phyloP scores from a whole-genome alignment of 345 rosid genomes.

The Sonneratia caseolaris region DNA sequence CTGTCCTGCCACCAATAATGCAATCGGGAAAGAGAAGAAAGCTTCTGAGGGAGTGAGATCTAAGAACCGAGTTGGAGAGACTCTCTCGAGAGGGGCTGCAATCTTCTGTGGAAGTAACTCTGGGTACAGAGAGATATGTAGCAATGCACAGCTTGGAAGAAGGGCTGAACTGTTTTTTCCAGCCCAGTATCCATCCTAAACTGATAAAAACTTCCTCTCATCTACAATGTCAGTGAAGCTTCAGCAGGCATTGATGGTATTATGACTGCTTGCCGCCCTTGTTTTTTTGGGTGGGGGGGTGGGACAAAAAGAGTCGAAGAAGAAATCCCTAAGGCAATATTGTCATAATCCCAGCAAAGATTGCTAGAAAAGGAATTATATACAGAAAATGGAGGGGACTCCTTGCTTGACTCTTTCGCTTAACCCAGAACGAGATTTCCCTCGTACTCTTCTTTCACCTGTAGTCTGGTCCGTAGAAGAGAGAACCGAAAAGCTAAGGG shows the following conservation, averaged over 20 bases:
- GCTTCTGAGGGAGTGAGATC: background rate
- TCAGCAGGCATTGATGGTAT: slow-evolving; percentile 25
- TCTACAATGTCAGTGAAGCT: slow-evolving; percentile 60
- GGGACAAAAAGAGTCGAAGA: slow-evolving; percentile 90
- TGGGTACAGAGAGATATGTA: slow-evolving; percentile 70
- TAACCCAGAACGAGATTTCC: too few relatives aligned
- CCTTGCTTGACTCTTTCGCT: too few relatives aligned
- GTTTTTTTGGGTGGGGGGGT: slow-evolving; percentile 27
- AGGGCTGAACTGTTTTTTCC: too few relatives aligned
- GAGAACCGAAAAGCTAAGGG: background rate
- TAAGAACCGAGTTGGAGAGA: too few relatives aligned
- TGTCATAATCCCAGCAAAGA: slow-evolving; percentile 68
- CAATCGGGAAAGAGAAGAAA: background rate
- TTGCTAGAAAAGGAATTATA: slow-evolving; percentile 47
- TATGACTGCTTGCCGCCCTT: slow-evolving; percentile 71
- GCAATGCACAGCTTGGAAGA: too few relatives aligned
- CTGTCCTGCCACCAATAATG: too few relatives aligned
- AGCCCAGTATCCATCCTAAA: slow-evolving; percentile 87
- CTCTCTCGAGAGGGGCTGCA: slow-evolving; percentile 19
- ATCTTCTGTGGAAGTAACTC: slow-evolving; percentile 49
- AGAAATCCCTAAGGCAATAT: slow-evolving; percentile 78
- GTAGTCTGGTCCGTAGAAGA: too few relatives aligned
- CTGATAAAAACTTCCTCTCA: slow-evolving; percentile 46
- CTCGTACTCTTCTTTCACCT: too few relatives aligned
- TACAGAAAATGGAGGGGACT: too few relatives aligned